These are phyloP conservation scores for Candida takata DNA, from an alignment of 805 yeast genomes.

Conservation along the genomic window DNA sequence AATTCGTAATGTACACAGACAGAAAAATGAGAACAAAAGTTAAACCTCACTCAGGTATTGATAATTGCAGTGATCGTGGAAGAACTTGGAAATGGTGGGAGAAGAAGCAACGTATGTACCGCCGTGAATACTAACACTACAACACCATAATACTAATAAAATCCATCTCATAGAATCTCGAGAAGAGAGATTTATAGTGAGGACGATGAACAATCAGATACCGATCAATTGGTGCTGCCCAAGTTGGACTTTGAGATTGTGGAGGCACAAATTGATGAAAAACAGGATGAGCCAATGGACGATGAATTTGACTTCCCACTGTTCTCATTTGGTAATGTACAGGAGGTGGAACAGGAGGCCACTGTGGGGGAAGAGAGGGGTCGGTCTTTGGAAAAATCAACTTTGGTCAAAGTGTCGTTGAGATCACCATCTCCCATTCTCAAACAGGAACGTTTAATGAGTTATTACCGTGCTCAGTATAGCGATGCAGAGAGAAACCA, in stretches of 20 bases:
- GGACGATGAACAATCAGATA: slow-evolving; percentile 10
- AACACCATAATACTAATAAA: too few species aligned
- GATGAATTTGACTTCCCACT: slow-evolving; percentile 23
- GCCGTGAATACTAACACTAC: too few species aligned
- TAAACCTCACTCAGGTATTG: too few species aligned
- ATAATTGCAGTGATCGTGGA: too few species aligned
- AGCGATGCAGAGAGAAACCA: slow-evolving; percentile 5
- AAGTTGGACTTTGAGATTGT: slow-evolving; percentile 23
- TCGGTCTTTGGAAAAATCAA: slow-evolving; percentile 6
- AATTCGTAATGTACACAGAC: too few species aligned
- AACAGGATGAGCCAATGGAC: slow-evolving; percentile 2
- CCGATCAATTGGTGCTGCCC: slow-evolving; percentile 18
- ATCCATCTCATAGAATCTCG: slow-evolving; percentile 7
- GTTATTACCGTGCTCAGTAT: slow-evolving; percentile 16
- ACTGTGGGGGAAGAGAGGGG: slow-evolving; percentile 15
- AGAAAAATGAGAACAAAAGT: too few species aligned
- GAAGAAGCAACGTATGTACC: too few species aligned
- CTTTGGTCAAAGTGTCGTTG: slow-evolving; percentile 13
- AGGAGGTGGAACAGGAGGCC: slow-evolving; percentile 2
- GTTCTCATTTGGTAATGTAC: slow-evolving; percentile 17
- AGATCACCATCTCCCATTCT: slow-evolving; percentile 21
- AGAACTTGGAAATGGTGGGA: too few species aligned
- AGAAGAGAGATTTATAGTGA: slow-evolving; percentile 18
- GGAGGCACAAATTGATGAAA: slow-evolving; percentile 5
- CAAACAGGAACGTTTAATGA: slow-evolving; percentile 18